These are phyloP conservation scores for Irpex sp. DNA, from an alignment of 1,284 basidiomycete genomes.

Conservation along the genomic window DNA sequence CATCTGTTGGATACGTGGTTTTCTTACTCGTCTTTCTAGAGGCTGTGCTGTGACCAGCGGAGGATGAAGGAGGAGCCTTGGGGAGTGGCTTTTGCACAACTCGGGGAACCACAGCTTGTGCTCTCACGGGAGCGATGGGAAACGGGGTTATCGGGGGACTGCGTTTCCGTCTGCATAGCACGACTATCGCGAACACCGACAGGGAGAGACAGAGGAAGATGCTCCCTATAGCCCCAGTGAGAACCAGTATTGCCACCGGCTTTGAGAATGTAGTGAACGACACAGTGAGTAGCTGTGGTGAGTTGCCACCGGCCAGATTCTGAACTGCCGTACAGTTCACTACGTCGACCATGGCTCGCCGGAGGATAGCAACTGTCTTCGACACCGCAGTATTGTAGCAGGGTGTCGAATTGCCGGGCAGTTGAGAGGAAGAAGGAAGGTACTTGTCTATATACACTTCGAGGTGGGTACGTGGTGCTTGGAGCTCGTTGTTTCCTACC, in stretches of 20 bases:
- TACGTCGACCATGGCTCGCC: neutral
- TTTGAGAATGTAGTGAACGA: neutral
- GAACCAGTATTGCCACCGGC: neutral
- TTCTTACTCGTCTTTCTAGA: no score
- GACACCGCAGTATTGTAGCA: neutral
- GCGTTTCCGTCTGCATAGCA: neutral
- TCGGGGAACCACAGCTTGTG: no score
- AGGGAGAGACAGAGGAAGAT: neutral
- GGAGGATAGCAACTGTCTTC: neutral
- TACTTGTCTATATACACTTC: no score
- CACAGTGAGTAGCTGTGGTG: neutral
- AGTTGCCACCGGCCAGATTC: neutral
- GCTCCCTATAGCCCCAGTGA: neutral
- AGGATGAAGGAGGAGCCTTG: no score
- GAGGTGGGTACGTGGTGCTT: no score
- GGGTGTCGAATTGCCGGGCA: neutral
- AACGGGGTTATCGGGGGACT: neutral
- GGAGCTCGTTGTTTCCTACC: no score
- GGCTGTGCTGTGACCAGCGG: no score
- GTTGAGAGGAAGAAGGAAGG: neutral
- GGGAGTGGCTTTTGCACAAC: no score
- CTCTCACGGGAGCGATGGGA: neutral
- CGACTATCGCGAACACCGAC: neutral
- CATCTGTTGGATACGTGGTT: no score
- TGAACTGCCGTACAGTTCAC: neutral